phyloP scores from a whole-genome alignment of 2,329 filamentous ascomycete genomes.

The Apiospora marii region DNA sequence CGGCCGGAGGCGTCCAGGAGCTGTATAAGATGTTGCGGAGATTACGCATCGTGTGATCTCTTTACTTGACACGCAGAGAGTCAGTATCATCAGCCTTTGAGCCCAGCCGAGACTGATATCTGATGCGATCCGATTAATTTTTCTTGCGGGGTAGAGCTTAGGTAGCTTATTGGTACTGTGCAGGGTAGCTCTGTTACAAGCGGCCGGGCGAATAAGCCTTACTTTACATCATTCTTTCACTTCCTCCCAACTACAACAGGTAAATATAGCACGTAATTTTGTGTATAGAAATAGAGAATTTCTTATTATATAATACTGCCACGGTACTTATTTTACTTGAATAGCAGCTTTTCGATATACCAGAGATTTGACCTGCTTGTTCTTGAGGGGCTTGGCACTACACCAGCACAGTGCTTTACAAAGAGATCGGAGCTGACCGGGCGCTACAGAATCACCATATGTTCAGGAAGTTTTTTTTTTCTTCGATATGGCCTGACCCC shows the following conservation, averaged over 20 bases:
- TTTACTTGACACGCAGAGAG: background rate
- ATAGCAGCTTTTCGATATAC: too few relatives aligned
- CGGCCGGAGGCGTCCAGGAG: conserved; percentile 66
- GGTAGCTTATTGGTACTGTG: background rate
- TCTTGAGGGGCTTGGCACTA: too few relatives aligned
- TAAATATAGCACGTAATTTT: too few relatives aligned
- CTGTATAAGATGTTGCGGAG: conserved; percentile 79
- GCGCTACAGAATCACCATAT: background rate
- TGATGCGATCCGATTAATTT: conserved; percentile 5
- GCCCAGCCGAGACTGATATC: background rate
- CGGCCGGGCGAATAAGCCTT: too few relatives aligned
- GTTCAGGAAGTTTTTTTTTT: background rate
- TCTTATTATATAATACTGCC: too few relatives aligned
- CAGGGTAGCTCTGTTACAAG: background rate
- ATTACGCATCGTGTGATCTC: conserved; percentile 77
- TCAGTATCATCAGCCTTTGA: background rate
- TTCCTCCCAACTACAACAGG: too few relatives aligned
- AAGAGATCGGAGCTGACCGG: background rate
- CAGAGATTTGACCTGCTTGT: too few relatives aligned
- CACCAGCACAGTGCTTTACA: background rate
- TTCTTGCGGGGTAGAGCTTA: background rate
- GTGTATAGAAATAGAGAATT: too few relatives aligned
- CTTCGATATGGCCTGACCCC: conserved; percentile 2
- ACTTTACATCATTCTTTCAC: too few relatives aligned
- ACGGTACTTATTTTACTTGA: too few relatives aligned